Conservation (phyloP, 371 early-diverging fungal species). For the Mucor sp. region DNA sequence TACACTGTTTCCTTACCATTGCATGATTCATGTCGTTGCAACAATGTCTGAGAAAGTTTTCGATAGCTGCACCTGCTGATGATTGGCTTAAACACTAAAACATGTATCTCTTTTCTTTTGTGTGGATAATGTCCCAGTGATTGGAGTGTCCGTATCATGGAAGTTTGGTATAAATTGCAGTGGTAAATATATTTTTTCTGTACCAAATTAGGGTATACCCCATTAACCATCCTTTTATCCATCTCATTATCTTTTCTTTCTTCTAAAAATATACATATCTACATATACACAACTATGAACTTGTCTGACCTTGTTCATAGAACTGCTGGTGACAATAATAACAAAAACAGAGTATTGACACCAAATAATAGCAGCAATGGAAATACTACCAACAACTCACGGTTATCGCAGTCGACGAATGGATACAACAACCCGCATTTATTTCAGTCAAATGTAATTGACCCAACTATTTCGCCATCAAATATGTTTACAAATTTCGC, state of each 20-base stretch:
- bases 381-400: background rate
- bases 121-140: background rate
- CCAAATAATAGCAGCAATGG: background rate
- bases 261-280: constrained; percentile 2
- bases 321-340: constrained; percentile 29
- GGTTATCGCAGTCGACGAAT: background rate
- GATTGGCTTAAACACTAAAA: background rate
- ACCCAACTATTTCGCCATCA: constrained; percentile 12
- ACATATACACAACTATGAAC: constrained; percentile 26
- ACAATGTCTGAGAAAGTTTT: background rate
- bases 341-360: background rate
- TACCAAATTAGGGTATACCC: background rate
- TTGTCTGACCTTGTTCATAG: constrained; percentile 42
- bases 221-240: background rate
- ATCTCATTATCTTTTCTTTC: background rate
- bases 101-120: background rate
- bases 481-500: constrained; percentile 9
- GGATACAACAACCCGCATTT: background rate
- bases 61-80: background rate
- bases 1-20: background rate
- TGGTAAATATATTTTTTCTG: background rate
- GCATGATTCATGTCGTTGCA: background rate
- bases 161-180: background rate
- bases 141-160: constrained; percentile 2
- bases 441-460: constrained; percentile 11